Percentiles rank a stretch among this genome's conserved stretches.
These are phyloP conservation scores for Vigna trinervia DNA, from an alignment of 306 rosid genomes.

Conservation along the genomic window DNA sequence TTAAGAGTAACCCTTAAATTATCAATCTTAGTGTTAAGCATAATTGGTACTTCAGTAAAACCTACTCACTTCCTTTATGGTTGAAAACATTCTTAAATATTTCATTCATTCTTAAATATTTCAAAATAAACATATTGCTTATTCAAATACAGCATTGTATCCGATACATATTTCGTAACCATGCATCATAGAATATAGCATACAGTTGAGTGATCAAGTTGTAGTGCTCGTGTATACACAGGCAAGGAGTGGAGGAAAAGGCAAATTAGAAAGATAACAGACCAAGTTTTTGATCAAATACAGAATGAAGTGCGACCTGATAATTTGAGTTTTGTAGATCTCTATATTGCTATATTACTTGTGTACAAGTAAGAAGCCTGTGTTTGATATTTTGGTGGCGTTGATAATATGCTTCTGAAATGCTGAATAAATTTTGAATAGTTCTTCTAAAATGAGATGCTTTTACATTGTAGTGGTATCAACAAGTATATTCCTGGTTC, in stretches of 20 bases:
- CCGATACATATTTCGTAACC: no score
- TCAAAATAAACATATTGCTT: no score
- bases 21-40: slow-evolving; percentile 17
- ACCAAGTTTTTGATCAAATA: slow-evolving; percentile 58
- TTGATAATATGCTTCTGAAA: slow-evolving; percentile 20
- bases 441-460: slow-evolving; percentile 18
- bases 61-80: slow-evolving; percentile 1
- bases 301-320: slow-evolving; percentile 42
- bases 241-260: slow-evolving; percentile 72
- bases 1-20: not conserved
- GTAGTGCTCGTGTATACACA: slow-evolving; percentile 41
- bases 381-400: not conserved
- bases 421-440: slow-evolving; percentile 14
- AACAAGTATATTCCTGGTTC: slow-evolving; percentile 83
- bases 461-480: slow-evolving; percentile 65
- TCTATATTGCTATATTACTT: slow-evolving; percentile 83
- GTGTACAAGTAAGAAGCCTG: slow-evolving; percentile 76
- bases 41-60: slow-evolving; percentile 6
- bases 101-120: not conserved
- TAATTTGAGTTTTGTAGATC: slow-evolving; percentile 69
- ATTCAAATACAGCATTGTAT: no score
- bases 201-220: slow-evolving; percentile 12
- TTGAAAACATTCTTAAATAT: not conserved
- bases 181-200: not conserved
- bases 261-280: slow-evolving; percentile 68